Evolutionary conservation across 2,329 filamentous ascomycete genomes (phyloP).

Genomic region (Colletotrichum kahawae): DNA sequence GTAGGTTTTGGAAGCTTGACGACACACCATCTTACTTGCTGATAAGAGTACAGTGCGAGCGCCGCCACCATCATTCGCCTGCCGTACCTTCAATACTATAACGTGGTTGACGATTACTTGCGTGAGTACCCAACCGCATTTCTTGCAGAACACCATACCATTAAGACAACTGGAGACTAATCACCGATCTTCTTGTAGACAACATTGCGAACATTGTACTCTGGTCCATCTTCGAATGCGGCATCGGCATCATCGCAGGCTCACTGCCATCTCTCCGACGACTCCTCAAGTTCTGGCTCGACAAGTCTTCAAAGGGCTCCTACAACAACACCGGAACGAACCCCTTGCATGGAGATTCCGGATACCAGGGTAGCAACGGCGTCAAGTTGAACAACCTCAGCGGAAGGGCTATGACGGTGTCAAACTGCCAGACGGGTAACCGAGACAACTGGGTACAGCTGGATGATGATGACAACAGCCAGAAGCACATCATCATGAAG

Average conservation of each 20-base stretch:
- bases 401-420: not conserved
- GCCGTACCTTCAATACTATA: not conserved
- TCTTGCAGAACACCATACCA: too few relatives aligned
- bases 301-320: not conserved
- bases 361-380: not conserved
- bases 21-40: too few relatives aligned
- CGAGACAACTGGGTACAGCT: not conserved
- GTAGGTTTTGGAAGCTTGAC: not conserved
- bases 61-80: not conserved
- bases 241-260: not conserved
- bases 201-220: not conserved
- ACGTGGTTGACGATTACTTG: not conserved
- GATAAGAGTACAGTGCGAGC: not conserved
- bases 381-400: not conserved
- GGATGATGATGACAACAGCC: not conserved
- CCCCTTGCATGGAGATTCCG: accelerated
- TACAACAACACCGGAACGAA: not conserved
- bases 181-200: accelerated
- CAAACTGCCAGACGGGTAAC: not conserved
- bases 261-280: not conserved
- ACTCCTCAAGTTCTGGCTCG: not conserved
- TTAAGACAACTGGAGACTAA: too few relatives aligned
- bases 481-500: not conserved
- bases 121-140: not conserved
- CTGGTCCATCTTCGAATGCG: not conserved